Conservation (phyloP, 352 stramenopile species). For the Aphanomyces stellatus region DNA sequence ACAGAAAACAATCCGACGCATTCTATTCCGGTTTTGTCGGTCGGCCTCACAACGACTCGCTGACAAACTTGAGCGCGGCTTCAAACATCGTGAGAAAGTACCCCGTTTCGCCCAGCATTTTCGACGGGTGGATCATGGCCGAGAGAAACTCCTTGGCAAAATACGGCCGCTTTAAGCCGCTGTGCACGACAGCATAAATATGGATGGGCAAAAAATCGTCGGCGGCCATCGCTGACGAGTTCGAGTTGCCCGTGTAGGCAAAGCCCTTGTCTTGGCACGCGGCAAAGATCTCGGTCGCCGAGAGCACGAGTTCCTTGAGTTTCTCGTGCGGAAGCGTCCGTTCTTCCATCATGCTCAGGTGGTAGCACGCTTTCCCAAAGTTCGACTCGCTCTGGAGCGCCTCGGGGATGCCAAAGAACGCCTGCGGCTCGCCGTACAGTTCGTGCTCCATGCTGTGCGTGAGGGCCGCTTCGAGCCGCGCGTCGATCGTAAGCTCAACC, state of each 20-base stretch:
- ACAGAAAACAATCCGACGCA: too few relatives aligned
- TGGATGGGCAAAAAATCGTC: constrained; percentile 82
- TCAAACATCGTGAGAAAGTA: constrained; percentile 87
- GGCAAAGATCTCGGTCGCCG: constrained; percentile 72
- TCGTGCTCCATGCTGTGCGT: constrained; percentile 48
- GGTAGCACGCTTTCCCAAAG: constrained; percentile 70
- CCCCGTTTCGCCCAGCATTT: constrained; percentile 73
- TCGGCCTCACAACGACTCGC: too few relatives aligned
- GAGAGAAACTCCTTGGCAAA: constrained; percentile 64
- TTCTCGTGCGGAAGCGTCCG: constrained; percentile 60
- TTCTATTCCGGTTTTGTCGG: too few relatives aligned
- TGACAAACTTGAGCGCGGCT: constrained; percentile 81
- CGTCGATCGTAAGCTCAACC: constrained; percentile 52
- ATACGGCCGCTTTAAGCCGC: constrained; percentile 59
- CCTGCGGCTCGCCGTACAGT: constrained; percentile 50
- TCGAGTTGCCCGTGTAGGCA: constrained; percentile 41
- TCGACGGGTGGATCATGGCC: constrained; percentile 75
- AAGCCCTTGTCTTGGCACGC: constrained; percentile 69
- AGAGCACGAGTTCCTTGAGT: constrained; percentile 69
- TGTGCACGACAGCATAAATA: constrained; percentile 79
- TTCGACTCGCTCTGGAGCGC: constrained; percentile 66
- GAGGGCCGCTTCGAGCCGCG: constrained; percentile 40
- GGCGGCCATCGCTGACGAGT: constrained; percentile 58
- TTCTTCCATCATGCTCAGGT: constrained; percentile 79
- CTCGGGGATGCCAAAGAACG: constrained; percentile 67